These are phyloP conservation scores for Neurospora sp. DNA, from an alignment of 2,329 filamentous ascomycete genomes.

Conservation along the genomic window DNA sequence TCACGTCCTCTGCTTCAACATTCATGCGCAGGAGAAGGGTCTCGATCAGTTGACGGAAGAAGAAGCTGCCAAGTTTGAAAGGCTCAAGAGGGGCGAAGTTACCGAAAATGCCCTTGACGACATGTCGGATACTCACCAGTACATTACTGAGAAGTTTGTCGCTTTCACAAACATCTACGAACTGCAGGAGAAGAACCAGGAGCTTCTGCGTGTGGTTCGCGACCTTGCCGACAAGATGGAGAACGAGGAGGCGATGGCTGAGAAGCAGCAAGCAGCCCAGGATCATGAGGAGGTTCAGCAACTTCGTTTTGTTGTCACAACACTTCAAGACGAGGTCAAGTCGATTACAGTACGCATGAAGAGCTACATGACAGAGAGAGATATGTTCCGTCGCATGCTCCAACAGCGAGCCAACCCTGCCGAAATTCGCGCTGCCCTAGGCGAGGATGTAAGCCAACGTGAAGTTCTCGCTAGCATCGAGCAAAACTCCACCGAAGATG, in stretches of 20 bases:
- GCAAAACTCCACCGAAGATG: conserved; percentile 43
- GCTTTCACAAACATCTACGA: conserved; percentile 80
- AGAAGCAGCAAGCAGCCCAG: conserved; percentile 50
- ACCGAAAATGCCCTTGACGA: conserved; percentile 61
- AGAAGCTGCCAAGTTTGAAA: conserved; percentile 66
- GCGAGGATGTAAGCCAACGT: conserved; percentile 46
- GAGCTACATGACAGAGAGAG: conserved; percentile 89
- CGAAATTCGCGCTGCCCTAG: conserved; percentile 60
- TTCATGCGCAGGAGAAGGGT: conserved; percentile 73
- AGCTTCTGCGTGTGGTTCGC: conserved; percentile 71
- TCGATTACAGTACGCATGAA: conserved; percentile 76
- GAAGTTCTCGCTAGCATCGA: conserved; percentile 50
- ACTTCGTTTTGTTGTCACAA: conserved; percentile 22
- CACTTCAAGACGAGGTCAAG: conserved; percentile 70
- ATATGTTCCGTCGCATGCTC: conserved; percentile 94
- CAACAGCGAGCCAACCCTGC: conserved; percentile 55
- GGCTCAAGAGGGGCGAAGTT: conserved; percentile 66
- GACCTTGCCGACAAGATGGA: conserved; percentile 85
- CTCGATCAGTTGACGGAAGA: conserved; percentile 59
- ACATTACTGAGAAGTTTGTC: conserved; percentile 84
- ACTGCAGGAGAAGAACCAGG: conserved; percentile 78
- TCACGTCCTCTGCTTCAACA: conserved; percentile 80
- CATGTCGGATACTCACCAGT: conserved; percentile 73
- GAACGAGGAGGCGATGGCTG: conserved; percentile 69
- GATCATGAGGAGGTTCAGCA: conserved; percentile 64